phyloP scores from a whole-genome alignment of 257 asterid genomes.

The Solanum medicagineum region DNA sequence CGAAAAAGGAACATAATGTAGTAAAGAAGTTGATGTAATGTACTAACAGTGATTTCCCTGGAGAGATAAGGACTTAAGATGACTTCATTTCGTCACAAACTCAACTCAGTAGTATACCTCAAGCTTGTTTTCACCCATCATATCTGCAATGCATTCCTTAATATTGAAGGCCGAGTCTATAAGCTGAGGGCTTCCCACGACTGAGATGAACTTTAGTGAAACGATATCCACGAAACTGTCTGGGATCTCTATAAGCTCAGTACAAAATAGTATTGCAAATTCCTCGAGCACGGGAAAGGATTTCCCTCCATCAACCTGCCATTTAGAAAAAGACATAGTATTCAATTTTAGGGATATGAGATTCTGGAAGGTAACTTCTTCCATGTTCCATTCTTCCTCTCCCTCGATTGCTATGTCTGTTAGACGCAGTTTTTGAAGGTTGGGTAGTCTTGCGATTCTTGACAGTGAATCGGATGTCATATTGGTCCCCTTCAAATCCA shows the following conservation, averaged over 20 bases:
- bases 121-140: neutral
- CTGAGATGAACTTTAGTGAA: neutral
- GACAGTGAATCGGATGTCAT: neutral
- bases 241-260: neutral
- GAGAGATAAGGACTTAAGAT: too few relatives aligned
- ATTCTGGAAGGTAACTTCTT: neutral
- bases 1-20: too few relatives aligned
- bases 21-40: too few relatives aligned
- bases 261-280: fast-evolving
- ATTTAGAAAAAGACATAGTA: neutral
- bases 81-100: too few relatives aligned
- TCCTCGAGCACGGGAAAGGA: neutral
- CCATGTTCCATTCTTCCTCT: neutral
- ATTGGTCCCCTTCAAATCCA: neutral
- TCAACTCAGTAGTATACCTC: neutral
- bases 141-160: neutral
- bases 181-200: neutral
- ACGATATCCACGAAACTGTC: neutral
- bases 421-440: neutral
- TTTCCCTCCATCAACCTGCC: neutral
- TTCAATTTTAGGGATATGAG: neutral
- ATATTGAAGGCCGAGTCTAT: neutral
- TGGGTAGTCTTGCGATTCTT: neutral
- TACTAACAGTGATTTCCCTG: too few relatives aligned
- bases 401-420: neutral